Evolutionary conservation across 768 basidiomycete genomes (phyloP).

Genomic region (Suillus luteus): DNA sequence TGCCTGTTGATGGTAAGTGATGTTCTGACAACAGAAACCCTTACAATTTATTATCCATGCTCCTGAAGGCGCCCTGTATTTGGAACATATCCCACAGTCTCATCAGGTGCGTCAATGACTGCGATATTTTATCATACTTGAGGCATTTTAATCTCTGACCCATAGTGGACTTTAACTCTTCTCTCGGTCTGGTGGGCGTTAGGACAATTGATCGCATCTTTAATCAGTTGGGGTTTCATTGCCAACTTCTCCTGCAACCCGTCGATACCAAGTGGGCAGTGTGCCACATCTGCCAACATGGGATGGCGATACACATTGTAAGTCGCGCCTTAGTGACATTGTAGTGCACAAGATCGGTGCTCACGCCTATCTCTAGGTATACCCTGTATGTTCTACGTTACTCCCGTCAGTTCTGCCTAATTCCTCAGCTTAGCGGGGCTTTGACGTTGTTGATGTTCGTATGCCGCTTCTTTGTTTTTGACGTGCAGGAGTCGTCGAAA

Average conservation of each 20-base stretch:
- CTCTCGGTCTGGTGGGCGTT: slow-evolving; percentile 58
- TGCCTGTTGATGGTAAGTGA: slow-evolving; percentile 48
- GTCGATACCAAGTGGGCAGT: slow-evolving; percentile 37
- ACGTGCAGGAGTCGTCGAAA: slow-evolving; percentile 63
- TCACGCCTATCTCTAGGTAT: slow-evolving; percentile 30
- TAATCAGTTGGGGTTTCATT: slow-evolving; percentile 58
- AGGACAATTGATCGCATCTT: slow-evolving; percentile 51
- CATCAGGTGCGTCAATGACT: slow-evolving; percentile 33
- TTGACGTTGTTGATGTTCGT: slow-evolving; percentile 56
- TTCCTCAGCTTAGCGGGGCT: slow-evolving; percentile 36
- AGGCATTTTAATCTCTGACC: slow-evolving; percentile 4
- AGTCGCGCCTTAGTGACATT: slow-evolving; percentile 3
- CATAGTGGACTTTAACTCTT: slow-evolving; percentile 54
- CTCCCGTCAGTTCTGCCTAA: slow-evolving; percentile 11
- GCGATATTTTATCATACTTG: slow-evolving; percentile 7
- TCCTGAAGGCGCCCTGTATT: slow-evolving; percentile 43
- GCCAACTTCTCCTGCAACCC: slow-evolving; percentile 53
- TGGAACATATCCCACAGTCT: slow-evolving; percentile 46
- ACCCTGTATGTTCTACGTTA: slow-evolving; percentile 37
- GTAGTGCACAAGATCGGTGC: neutral
- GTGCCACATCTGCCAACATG: slow-evolving; percentile 52
- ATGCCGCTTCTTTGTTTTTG: slow-evolving; percentile 56
- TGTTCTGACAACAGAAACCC: neutral
- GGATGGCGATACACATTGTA: slow-evolving; percentile 63
- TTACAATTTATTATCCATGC: slow-evolving; percentile 23